Percentiles rank a stretch among this genome's conserved stretches.
Conservation (phyloP, 768 basidiomycete species). For the Inosperma sp. region DNA sequence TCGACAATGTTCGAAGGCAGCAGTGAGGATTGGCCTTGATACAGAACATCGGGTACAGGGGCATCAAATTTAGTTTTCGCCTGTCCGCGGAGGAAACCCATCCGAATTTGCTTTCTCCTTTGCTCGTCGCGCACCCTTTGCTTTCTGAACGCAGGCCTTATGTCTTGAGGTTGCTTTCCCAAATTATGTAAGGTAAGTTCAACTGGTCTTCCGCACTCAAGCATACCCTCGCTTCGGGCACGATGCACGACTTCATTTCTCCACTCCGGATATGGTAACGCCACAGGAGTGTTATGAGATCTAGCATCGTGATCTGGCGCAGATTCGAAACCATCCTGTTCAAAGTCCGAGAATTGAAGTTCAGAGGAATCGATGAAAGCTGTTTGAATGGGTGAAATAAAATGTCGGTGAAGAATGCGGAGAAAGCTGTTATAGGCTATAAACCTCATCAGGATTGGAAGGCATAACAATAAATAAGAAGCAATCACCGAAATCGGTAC, state of each 20-base stretch:
- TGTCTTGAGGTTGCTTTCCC: not conserved
- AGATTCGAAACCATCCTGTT: no score
- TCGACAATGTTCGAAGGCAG: no score
- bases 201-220: conserved; percentile 52
- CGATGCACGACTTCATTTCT: conserved; percentile 44
- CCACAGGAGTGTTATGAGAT: conserved; percentile 23
- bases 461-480: not conserved
- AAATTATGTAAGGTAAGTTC: conserved; percentile 29
- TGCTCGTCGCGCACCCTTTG: not conserved
- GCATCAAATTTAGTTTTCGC: no score
- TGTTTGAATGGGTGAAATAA: conserved; percentile 32
- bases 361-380: conserved; percentile 34
- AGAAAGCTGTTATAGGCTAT: conserved; percentile 48
- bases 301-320: no score
- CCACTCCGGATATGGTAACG: conserved; percentile 67
- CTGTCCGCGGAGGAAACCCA: no score
- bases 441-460: conserved; percentile 4
- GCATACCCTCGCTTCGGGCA: conserved; percentile 55
- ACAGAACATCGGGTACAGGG: no score
- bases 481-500: conserved; percentile 39
- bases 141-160: not conserved
- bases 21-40: no score
- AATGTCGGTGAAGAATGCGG: conserved; percentile 48
- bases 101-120: not conserved
- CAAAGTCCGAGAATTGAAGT: no score